Base-by-base conservation (phyloP, 164 flowering plant genomes). In the Euptelea pleiosperma region DNA sequence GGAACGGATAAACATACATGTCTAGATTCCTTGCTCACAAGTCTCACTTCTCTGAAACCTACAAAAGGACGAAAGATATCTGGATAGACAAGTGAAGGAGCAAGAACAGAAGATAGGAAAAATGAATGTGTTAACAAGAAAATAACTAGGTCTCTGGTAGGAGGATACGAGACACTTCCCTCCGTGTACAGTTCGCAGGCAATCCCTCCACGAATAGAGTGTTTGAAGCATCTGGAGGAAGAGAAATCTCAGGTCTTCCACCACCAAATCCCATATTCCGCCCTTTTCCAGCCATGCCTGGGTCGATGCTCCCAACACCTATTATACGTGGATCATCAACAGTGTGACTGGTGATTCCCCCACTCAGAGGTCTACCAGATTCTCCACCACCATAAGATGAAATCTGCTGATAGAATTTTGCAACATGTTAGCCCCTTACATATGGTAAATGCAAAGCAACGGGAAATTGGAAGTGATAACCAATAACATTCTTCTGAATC, bases 31-130 rank as follows among this genome's bases (percentile, higher is more conserved):
- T 89, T 92, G 70, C 69, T 82, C 45, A 92, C 96, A 47, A 92
- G 87, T 66, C 98, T 84, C 37, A 89, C 96, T 82, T 89, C 97
- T 70, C 77, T 82, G 73, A 81, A 92, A 42, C 98, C 98, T 40
- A 89, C 91, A 76, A 92, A 92, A 55, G 95, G 96, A 29, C 96
- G 98, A 61, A 92, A 89, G n/a, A 92, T 89, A 81, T 92, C 98
- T 92, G 65, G 62, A 52, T 51, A 52, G 28, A 3, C 41, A 43
- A 64, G 78, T 82, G 30, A 83, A 82, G 81, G 77, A 73, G 64
- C 43, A 54, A 68, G 52, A 63, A 60, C 4, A 55, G 22, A 52
- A 43, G 15, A 30, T 2, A 19, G 6, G 48, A 33, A 29, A 0
- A 37, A 46, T 34, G 14, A 25, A 26, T 12, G 45, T 10, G 24